Percentiles rank a stretch among this genome's conserved stretches.
Evolutionary conservation across 345 rosid species (phyloP).

Genomic region (Cardamine occulta): DNA sequence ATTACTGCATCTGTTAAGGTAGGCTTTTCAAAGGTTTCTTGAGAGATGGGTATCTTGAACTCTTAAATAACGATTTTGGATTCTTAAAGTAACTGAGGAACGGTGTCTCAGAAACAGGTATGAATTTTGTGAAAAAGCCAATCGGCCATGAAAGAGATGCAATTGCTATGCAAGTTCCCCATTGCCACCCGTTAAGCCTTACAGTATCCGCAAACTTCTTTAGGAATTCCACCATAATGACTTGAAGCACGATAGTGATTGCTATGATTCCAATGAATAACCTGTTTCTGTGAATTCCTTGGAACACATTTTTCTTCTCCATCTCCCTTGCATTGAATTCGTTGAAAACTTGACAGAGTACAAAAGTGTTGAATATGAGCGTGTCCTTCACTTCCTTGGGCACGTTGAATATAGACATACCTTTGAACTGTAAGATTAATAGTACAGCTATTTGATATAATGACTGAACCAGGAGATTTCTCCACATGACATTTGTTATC

Average conservation of each 20-base stretch:
- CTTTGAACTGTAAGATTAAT: slow-evolving; percentile 60
- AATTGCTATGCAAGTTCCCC: slow-evolving; percentile 55
- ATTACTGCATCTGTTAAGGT: slow-evolving; percentile 18
- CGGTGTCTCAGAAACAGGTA: slow-evolving; percentile 59
- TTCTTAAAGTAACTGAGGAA: slow-evolving; percentile 49
- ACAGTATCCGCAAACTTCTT: slow-evolving; percentile 65
- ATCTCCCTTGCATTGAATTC: slow-evolving; percentile 73
- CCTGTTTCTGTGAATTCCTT: slow-evolving; percentile 58
- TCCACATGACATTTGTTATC: slow-evolving; percentile 75
- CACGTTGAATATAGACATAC: slow-evolving; percentile 56
- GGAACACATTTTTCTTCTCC: slow-evolving; percentile 69
- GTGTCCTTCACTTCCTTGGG: slow-evolving; percentile 54
- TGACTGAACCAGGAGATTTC: slow-evolving; percentile 66
- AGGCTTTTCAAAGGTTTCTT: slow-evolving; percentile 38
- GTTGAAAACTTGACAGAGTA: slow-evolving; percentile 68
- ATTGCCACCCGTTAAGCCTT: slow-evolving; percentile 55
- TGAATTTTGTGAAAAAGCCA: slow-evolving; percentile 60
- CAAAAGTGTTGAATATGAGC: slow-evolving; percentile 65
- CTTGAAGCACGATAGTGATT: slow-evolving; percentile 66
- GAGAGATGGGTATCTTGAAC: slow-evolving; percentile 31
- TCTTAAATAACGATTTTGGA: slow-evolving; percentile 29
- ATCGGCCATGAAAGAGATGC: slow-evolving; percentile 70
- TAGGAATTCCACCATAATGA: slow-evolving; percentile 65
- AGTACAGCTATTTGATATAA: slow-evolving; percentile 60
- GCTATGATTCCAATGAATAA: slow-evolving; percentile 63